Conservation (phyloP, 2,329 filamentous ascomycete genomes). For the Aaosphaeria pasadenensis region DNA sequence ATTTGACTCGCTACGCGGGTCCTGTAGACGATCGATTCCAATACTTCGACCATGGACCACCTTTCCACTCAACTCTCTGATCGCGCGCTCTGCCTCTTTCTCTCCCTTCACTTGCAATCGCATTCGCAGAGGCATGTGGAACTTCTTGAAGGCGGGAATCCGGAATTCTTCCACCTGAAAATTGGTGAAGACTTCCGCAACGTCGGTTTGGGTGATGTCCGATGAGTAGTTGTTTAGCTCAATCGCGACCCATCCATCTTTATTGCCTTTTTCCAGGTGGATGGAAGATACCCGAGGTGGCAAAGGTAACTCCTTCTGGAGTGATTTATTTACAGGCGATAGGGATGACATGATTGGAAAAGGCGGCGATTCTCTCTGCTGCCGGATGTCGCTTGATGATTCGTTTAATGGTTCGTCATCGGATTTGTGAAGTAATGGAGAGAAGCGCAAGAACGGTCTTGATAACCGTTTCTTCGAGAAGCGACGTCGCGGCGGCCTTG, state of each 20-base stretch:
- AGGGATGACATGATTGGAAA: too few species aligned
- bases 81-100: background rate
- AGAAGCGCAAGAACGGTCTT: too few species aligned
- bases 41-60: background rate
- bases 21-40: background rate
- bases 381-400: too few species aligned
- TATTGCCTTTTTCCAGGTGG: background rate
- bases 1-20: background rate
- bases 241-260: background rate
- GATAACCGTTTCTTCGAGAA: too few species aligned
- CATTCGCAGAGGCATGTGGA: background rate
- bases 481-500: too few species aligned
- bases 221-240: background rate
- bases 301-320: too few species aligned
- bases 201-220: background rate
- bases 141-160: background rate
- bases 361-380: too few species aligned
- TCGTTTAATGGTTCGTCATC: too few species aligned
- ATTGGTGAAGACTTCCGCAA: background rate
- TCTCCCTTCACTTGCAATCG: background rate
- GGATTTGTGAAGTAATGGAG: too few species aligned
- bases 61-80: background rate
- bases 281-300: too few species aligned
- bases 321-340: too few species aligned
- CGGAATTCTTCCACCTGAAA: background rate